Percentiles rank a stretch among this genome's conserved stretches.
Evolutionary conservation across 306 rosid genomes (phyloP).

Genomic region (Rosa lucieae): DNA sequence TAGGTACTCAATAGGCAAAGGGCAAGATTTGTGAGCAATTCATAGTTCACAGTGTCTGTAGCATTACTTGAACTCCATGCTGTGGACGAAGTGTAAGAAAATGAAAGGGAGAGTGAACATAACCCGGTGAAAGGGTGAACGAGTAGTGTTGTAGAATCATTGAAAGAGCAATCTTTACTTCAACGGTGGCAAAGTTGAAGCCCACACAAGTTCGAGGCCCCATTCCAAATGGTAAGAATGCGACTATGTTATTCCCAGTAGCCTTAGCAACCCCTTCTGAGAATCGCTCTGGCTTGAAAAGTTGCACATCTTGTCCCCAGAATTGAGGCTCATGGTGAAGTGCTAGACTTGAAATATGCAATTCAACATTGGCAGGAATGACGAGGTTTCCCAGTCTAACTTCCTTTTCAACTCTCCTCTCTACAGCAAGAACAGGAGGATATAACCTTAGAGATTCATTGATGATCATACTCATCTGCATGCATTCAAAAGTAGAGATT

Average conservation of each 20-base stretch:
- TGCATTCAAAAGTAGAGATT: not conserved
- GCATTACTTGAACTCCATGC: constrained; percentile 29
- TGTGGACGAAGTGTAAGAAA: constrained; percentile 17
- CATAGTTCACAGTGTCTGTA: constrained; percentile 3
- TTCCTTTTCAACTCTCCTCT: constrained; percentile 10
- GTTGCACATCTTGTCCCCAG: constrained; percentile 34
- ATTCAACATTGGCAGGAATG: constrained; percentile 13
- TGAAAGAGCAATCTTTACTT: constrained; percentile 26
- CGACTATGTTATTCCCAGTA: constrained; percentile 20
- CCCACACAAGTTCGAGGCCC: constrained; percentile 36
- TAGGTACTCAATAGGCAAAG: not conserved
- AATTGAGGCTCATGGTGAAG: constrained; percentile 28
- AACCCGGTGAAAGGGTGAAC: constrained; percentile 29
- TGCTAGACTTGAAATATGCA: constrained; percentile 12
- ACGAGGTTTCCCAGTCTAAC: constrained; percentile 15
- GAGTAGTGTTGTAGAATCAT: constrained; percentile 30
- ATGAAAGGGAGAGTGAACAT: constrained; percentile 27
- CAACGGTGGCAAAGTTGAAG: constrained; percentile 24
- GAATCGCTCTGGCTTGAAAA: constrained; percentile 34
- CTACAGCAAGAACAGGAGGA: constrained; percentile 20
- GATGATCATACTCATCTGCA: constrained; percentile 35
- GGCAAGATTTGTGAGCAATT: not conserved
- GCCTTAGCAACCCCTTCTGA: constrained; percentile 30
- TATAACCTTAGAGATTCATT: constrained; percentile 28
- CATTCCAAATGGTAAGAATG: constrained; percentile 28